A percentile compares a stretch with the other conserved stretches of the same genome.
These are phyloP conservation scores for Calonectria hawksworthii DNA, from an alignment of 2,329 filamentous ascomycete species.

Conservation along the genomic window DNA sequence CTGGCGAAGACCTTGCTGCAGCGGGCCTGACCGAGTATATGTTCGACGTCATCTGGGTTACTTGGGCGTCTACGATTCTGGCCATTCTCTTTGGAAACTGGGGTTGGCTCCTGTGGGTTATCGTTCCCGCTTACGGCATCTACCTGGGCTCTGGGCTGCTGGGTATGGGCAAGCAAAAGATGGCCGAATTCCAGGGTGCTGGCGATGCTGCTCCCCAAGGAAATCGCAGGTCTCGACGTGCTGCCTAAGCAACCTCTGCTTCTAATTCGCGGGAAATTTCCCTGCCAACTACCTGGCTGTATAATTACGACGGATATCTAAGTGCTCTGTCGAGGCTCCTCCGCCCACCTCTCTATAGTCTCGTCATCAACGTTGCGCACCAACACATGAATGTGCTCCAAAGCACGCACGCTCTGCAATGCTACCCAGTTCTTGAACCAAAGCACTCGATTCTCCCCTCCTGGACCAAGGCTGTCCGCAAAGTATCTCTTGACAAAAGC, in stretches of 20 bases:
- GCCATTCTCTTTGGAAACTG: slow-evolving; percentile 86
- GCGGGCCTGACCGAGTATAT: slow-evolving; percentile 95
- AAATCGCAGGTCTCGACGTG: slow-evolving; percentile 69
- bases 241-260: slow-evolving; percentile 55
- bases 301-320: slow-evolving; percentile 23
- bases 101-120: slow-evolving; percentile 71
- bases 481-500: slow-evolving; percentile 81
- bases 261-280: slow-evolving; percentile 24
- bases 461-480: slow-evolving; percentile 65
- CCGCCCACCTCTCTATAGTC: slow-evolving; percentile 68
- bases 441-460: slow-evolving; percentile 67
- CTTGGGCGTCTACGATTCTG: slow-evolving; percentile 82
- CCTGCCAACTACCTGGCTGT: slow-evolving; percentile 11
- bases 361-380: slow-evolving; percentile 68
- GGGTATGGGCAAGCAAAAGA: slow-evolving; percentile 65
- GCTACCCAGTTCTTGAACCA: slow-evolving; percentile 98
- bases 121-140: slow-evolving; percentile 68
- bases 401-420: slow-evolving; percentile 86
- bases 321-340: slow-evolving; percentile 55
- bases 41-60: slow-evolving; percentile 98
- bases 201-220: slow-evolving; percentile 54
- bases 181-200: slow-evolving; percentile 62
- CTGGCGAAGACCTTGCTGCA: slow-evolving; percentile 90
- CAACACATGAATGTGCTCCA: slow-evolving; percentile 92
- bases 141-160: slow-evolving; percentile 69